Evolutionary conservation across 768 basidiomycete genomes (phyloP).

Genomic region (Tylopilus subfusipes): DNA sequence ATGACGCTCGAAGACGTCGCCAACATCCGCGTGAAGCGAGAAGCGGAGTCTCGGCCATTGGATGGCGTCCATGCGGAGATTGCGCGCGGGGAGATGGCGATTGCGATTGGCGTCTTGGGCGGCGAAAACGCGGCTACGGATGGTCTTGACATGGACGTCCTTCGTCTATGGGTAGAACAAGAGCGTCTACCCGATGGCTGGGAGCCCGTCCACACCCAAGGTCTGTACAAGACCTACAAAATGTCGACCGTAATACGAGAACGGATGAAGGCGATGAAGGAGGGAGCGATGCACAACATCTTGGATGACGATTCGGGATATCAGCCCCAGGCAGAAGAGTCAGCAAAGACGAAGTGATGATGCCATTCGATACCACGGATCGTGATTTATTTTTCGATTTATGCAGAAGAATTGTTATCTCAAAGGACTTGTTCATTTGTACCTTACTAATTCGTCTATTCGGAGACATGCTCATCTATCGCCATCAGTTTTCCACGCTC

Average conservation of each 20-base stretch:
- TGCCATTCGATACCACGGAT: neutral
- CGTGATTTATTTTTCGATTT: conserved; percentile 8
- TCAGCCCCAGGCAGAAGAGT: neutral
- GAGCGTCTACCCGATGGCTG: conserved; percentile 48
- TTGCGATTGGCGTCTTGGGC: conserved; percentile 51
- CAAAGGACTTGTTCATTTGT: neutral
- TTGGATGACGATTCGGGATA: conserved; percentile 11
- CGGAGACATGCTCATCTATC: neutral
- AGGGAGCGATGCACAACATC: conserved; percentile 17
- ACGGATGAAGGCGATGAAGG: conserved; percentile 24
- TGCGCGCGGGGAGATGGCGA: conserved; percentile 65
- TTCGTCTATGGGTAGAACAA: conserved; percentile 47
- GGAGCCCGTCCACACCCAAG: conserved; percentile 30
- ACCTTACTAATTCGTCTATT: neutral
- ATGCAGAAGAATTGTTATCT: neutral
- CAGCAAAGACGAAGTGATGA: conserved; percentile 18
- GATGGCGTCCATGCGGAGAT: conserved; percentile 52
- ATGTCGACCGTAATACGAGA: conserved; percentile 29
- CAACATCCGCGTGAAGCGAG: conserved; percentile 49
- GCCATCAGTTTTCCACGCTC: neutral
- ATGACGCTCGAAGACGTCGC: conserved; percentile 40
- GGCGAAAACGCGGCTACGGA: conserved; percentile 34
- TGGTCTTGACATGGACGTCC: conserved; percentile 45
- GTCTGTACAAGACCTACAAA: conserved; percentile 29
- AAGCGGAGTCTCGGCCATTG: conserved; percentile 41